phyloP scores from a whole-genome alignment of 495 filamentous ascomycete species.

The Daldinia bambusicola region DNA sequence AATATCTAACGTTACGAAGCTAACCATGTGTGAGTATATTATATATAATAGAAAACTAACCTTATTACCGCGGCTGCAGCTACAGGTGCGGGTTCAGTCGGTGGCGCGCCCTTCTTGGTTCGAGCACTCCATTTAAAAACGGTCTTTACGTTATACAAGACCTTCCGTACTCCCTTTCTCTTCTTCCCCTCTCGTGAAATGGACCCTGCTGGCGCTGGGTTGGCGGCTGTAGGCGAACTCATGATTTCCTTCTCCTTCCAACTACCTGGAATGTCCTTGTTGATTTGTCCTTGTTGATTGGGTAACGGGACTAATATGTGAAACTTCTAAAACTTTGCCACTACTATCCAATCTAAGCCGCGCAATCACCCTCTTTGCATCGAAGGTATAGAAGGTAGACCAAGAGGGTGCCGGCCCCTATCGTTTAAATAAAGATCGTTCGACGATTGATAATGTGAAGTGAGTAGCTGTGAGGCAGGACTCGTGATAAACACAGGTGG shows the following conservation, averaged over 20 bases:
- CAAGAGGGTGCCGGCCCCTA: constrained; percentile 34
- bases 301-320: constrained; percentile 7
- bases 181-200: constrained; percentile 60
- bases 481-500: background rate
- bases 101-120: constrained; percentile 54
- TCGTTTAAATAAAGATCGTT: background rate
- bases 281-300: background rate
- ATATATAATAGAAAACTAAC: constrained; percentile 28
- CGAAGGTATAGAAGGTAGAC: constrained; percentile 10
- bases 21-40: constrained; percentile 2
- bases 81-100: constrained; percentile 39
- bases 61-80: constrained; percentile 40
- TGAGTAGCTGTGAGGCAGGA: constrained; percentile 2
- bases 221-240: constrained; percentile 53
- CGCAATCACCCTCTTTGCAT: constrained; percentile 18
- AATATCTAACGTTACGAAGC: constrained; percentile 20
- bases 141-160: constrained; percentile 71
- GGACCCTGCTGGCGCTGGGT: constrained; percentile 48
- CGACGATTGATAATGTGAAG: constrained; percentile 2
- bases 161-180: constrained; percentile 70
- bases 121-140: constrained; percentile 65
- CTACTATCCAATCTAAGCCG: constrained; percentile 19
- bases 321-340: constrained; percentile 12
- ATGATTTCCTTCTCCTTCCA: constrained; percentile 43
- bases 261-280: constrained; percentile 1